These are phyloP conservation scores for Ilex paraguariensis DNA, from an alignment of 305 asterid species.

Conservation along the genomic window DNA sequence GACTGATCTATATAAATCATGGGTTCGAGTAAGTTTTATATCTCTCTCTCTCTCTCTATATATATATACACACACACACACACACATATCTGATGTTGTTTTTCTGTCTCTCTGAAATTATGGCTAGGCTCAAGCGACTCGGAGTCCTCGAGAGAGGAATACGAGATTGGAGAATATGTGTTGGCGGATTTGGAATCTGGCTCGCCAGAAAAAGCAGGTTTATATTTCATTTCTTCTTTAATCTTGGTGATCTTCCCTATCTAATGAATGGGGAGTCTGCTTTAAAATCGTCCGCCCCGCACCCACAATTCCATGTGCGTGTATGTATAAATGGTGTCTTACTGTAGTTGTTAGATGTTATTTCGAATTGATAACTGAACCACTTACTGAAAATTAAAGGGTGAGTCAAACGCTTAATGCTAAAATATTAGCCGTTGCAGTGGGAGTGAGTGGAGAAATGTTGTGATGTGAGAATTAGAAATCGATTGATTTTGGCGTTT, in stretches of 20 bases:
- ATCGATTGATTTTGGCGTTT: too few relatives aligned
- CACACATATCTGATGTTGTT: background rate
- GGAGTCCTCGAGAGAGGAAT: conserved; percentile 94
- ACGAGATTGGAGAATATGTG: conserved; percentile 96
- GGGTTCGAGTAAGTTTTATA: conserved; percentile 58
- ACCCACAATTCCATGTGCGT: too few relatives aligned
- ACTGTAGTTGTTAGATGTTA: background rate
- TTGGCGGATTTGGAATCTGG: conserved; percentile 98
- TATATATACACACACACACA: background rate
- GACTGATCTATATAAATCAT: conserved; percentile 88
- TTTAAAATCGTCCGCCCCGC: too few relatives aligned
- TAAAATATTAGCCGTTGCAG: too few relatives aligned
- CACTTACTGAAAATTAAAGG: background rate
- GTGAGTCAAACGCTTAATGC: background rate
- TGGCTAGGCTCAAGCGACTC: conserved; percentile 70
- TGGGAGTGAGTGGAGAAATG: too few relatives aligned
- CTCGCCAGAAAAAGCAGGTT: conserved; percentile 93
- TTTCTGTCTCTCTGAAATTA: conserved; percentile 8
- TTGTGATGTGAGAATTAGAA: too few relatives aligned
- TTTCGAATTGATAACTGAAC: background rate
- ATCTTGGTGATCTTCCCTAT: too few relatives aligned
- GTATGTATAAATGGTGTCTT: background rate
- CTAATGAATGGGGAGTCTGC: too few relatives aligned
- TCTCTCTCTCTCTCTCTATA: conserved; percentile 4
- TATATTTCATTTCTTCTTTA: background rate